A percentile compares a stretch with the other conserved stretches of the same genome.
Conservation (phyloP, 78 protist genomes). For the Polysphondylium violaceum region DNA sequence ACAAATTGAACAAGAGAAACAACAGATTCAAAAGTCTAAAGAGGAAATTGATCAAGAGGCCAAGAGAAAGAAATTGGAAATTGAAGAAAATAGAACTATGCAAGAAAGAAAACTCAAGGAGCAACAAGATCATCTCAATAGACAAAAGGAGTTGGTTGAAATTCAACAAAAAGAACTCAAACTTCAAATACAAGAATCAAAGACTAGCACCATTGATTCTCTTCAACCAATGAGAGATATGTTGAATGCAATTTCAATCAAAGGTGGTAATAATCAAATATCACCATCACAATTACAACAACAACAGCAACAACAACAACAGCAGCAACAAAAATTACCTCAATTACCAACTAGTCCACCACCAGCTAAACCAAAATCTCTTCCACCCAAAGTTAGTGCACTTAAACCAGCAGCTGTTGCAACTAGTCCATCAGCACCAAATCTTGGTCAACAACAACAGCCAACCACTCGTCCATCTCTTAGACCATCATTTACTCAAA, state of each 20-base stretch:
- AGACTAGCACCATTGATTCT: conserved; percentile 27
- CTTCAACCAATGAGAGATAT: conserved; percentile 72
- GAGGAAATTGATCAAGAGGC: neutral
- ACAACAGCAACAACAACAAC: conserved; percentile 5
- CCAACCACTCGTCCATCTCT: neutral
- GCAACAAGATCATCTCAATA: conserved; percentile 38
- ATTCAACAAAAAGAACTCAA: conserved; percentile 48
- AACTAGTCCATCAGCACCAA: conserved; percentile 1
- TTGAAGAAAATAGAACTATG: conserved; percentile 3
- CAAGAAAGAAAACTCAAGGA: conserved; percentile 41
- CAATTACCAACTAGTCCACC: neutral
- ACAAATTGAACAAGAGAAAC: conserved; percentile 10
- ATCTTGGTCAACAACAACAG: neutral
- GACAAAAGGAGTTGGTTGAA: conserved; percentile 57
- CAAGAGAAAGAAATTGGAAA: neutral
- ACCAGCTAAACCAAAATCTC: neutral
- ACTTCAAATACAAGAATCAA: conserved; percentile 22
- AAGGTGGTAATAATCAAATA: neutral
- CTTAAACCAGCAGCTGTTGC: neutral
- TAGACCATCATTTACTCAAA: neutral
- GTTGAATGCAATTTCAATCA: conserved; percentile 7
- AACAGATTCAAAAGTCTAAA: neutral
- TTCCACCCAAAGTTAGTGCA: neutral
- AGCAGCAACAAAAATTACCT: neutral
- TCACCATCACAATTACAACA: conserved; percentile 12